Percentiles rank a stretch among this genome's conserved stretches.
These are phyloP conservation scores for Fusarium haematococcum DNA, from an alignment of 2,329 filamentous ascomycete genomes.

Conservation along the genomic window DNA sequence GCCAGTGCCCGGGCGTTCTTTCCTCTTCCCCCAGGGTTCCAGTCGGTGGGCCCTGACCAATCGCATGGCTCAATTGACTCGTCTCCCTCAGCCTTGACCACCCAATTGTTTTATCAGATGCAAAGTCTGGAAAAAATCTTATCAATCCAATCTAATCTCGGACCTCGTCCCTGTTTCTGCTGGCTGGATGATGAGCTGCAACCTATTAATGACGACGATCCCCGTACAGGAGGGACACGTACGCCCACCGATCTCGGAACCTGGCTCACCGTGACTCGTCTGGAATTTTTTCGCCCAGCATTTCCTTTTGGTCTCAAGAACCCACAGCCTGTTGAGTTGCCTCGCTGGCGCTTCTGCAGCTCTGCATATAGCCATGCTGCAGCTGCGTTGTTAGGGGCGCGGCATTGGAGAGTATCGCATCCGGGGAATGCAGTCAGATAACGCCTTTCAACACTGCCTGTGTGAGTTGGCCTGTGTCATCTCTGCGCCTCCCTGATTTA, in stretches of 20 bases:
- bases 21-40: conserved; percentile 17
- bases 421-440: conserved; percentile 17
- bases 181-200: conserved; percentile 18
- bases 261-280: background rate
- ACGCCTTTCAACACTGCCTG: conserved; percentile 10
- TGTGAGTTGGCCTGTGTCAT: conserved; percentile 23
- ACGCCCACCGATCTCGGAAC: conserved; percentile 37
- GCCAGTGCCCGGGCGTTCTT: conserved; percentile 1
- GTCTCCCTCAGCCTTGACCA: conserved; percentile 17
- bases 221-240: background rate
- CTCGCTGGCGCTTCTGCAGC: conserved; percentile 14
- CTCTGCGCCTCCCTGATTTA: conserved; percentile 17
- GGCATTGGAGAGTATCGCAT: conserved; percentile 6
- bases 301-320: conserved; percentile 11
- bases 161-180: conserved; percentile 8
- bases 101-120: conserved; percentile 35
- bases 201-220: conserved; percentile 7
- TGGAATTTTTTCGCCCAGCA: conserved; percentile 6
- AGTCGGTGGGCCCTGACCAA: conserved; percentile 22
- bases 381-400: background rate
- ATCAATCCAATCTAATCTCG: conserved; percentile 49
- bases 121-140: conserved; percentile 29
- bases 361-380: conserved; percentile 11
- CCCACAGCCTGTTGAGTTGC: conserved; percentile 4
- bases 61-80: conserved; percentile 29